A percentile compares a stretch with the other conserved stretches of the same genome.
phyloP scores from a whole-genome alignment of 176 grass and related monocot species.

The Musa troglodytarum region DNA sequence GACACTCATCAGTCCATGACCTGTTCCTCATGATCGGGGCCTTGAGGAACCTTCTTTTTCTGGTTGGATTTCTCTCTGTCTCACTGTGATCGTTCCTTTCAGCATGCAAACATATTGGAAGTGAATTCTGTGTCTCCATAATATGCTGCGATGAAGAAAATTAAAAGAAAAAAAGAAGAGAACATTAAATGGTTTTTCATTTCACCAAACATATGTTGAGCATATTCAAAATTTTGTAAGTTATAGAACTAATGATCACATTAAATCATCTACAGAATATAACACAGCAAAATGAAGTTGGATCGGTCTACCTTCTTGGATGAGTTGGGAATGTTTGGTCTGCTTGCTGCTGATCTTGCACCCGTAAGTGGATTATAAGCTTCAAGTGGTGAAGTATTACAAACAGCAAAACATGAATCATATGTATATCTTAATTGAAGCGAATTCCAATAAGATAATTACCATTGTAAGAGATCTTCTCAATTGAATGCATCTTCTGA shows the following conservation, averaged over 20 bases:
- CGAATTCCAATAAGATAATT: constrained; percentile 17
- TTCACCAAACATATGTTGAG: neutral
- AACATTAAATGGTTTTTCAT: constrained; percentile 31
- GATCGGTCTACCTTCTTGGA: neutral
- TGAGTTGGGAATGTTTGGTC: constrained; percentile 32
- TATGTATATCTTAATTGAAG: neutral
- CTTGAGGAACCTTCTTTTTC: constrained; percentile 68
- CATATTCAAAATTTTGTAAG: neutral
- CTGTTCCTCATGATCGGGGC: constrained; percentile 57
- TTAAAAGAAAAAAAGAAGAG: neutral
- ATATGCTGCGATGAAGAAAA: too few species aligned
- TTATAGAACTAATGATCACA: too few species aligned
- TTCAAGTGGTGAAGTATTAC: constrained; percentile 46
- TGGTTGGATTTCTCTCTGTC: constrained; percentile 47
- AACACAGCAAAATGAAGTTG: constrained; percentile 1
- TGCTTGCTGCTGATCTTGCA: constrained; percentile 47
- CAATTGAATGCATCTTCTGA: neutral
- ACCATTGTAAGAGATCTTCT: neutral
- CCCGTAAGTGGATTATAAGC: constrained; percentile 45
- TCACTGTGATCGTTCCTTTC: constrained; percentile 42
- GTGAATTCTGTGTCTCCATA: too few species aligned
- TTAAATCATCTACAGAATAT: neutral
- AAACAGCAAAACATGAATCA: constrained; percentile 15
- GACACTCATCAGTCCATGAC: constrained; percentile 65
- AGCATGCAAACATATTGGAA: neutral